Evolutionary conservation across 768 basidiomycete species (phyloP).

Genomic region (Naganishia randhawae): DNA sequence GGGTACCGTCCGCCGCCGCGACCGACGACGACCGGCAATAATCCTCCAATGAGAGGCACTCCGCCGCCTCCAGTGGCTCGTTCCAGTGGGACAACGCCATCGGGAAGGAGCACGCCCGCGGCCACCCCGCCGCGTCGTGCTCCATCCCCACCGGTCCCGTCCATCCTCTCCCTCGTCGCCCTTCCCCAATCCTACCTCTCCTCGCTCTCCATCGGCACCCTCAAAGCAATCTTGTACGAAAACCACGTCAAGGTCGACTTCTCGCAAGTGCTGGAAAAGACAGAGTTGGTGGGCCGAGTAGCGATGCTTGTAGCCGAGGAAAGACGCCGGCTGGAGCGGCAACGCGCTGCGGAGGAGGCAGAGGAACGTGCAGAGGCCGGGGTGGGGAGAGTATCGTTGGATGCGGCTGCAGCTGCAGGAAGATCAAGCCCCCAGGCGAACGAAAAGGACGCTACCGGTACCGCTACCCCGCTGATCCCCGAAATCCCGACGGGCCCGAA

Average conservation of each 20-base stretch:
- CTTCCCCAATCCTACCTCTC: conserved; percentile 62
- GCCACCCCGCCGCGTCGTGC: conserved; percentile 34
- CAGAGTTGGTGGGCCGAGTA: conserved; percentile 45
- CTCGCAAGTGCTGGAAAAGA: conserved; percentile 73
- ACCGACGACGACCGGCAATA: no score
- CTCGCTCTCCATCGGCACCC: conserved; percentile 63
- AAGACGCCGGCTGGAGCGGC: conserved; percentile 46
- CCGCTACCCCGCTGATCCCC: neutral
- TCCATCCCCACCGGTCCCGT: conserved; percentile 57
- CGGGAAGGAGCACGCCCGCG: conserved; percentile 34
- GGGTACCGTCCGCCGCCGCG: conserved; percentile 35
- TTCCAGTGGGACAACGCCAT: conserved; percentile 29
- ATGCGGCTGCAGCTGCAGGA: neutral
- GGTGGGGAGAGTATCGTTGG: neutral
- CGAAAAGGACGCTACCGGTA: conserved; percentile 6
- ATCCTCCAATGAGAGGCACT: no score
- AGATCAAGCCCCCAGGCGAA: conserved; percentile 2
- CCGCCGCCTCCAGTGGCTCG: no score
- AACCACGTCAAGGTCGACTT: conserved; percentile 64
- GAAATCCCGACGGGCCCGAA: conserved; percentile 45
- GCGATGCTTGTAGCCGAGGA: conserved; percentile 45
- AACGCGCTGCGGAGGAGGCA: conserved; percentile 38
- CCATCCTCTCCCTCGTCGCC: conserved; percentile 65
- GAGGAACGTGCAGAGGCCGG: conserved; percentile 23
- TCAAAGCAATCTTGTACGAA: conserved; percentile 74